Evolutionary conservation across 1,284 basidiomycete genomes (phyloP).

Genomic region (Afroboletus lepidellus): DNA sequence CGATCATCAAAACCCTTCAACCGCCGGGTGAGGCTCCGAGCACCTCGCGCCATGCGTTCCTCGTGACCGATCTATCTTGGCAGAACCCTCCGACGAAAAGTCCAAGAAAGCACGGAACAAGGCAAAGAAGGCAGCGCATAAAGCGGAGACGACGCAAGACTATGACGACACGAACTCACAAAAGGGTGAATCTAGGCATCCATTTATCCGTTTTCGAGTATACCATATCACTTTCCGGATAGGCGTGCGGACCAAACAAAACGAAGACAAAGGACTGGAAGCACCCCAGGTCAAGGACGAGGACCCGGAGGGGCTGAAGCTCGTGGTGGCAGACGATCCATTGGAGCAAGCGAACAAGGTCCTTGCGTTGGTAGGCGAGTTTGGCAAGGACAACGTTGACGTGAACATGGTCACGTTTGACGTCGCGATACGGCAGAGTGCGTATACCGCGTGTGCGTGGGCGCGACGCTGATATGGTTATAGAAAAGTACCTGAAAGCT

Average conservation of each 20-base stretch:
- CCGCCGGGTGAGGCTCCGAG: conserved; percentile 26
- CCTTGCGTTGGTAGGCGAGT: conserved; percentile 63
- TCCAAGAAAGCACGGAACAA: conserved; percentile 88
- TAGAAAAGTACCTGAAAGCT: conserved; percentile 83
- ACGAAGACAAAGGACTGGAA: conserved; percentile 78
- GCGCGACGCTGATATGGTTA: neutral
- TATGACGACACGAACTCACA: conserved; percentile 40
- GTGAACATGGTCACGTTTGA: conserved; percentile 81
- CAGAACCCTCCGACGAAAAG: conserved; percentile 52
- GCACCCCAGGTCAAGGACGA: conserved; percentile 65
- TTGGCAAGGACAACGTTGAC: conserved; percentile 56
- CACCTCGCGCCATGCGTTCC: conserved; percentile 30
- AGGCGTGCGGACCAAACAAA: conserved; percentile 36
- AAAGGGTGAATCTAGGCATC: conserved; percentile 40
- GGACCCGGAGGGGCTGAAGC: conserved; percentile 79
- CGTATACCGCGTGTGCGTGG: conserved; percentile 30
- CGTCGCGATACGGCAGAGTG: conserved; percentile 69
- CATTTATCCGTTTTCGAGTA: conserved; percentile 11
- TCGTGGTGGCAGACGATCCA: conserved; percentile 64
- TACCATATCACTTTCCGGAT: conserved; percentile 19
- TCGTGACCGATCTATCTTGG: conserved; percentile 30
- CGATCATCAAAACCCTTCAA: conserved; percentile 44
- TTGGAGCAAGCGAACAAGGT: conserved; percentile 78
- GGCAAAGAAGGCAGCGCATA: conserved; percentile 81
- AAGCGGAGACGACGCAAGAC: conserved; percentile 56